A percentile compares a stretch with the other conserved stretches of the same genome.
Evolutionary conservation across 2,329 filamentous ascomycete species (phyloP).

Genomic region (Stachybotrys echinatus): DNA sequence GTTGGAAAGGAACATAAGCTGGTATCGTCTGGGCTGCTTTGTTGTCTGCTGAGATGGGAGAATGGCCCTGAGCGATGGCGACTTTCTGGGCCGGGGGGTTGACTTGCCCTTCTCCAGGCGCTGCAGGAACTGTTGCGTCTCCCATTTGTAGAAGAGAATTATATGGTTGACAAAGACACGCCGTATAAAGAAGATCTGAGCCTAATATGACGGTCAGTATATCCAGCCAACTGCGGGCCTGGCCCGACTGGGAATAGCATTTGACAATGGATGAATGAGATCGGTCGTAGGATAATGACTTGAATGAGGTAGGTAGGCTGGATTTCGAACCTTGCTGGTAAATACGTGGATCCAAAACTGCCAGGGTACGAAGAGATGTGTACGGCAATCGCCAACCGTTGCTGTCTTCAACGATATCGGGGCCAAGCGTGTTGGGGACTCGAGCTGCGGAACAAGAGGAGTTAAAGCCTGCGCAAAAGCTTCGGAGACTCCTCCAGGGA

Average conservation of each 20-base stretch:
- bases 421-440: too few relatives aligned
- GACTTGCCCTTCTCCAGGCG: neutral
- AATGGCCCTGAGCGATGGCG: neutral
- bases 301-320: neutral
- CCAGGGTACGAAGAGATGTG: neutral
- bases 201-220: neutral
- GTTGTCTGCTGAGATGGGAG: neutral
- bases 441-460: neutral
- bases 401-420: too few relatives aligned
- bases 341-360: neutral
- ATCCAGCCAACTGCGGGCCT: too few relatives aligned
- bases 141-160: neutral
- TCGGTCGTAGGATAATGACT: too few relatives aligned
- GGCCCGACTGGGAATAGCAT: too few relatives aligned
- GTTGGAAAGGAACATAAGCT: conserved; percentile 13
- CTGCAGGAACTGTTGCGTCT: neutral
- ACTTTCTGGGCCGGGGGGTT: neutral
- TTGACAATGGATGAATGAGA: too few relatives aligned
- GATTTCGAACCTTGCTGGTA: neutral
- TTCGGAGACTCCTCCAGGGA: neutral
- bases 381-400: too few relatives aligned
- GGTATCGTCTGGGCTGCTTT: conserved; percentile 6
- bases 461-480: neutral
- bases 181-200: neutral
- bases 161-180: neutral